These are phyloP conservation scores for Termitomyces sp. DNA, from an alignment of 768 basidiomycete genomes.

Conservation along the genomic window DNA sequence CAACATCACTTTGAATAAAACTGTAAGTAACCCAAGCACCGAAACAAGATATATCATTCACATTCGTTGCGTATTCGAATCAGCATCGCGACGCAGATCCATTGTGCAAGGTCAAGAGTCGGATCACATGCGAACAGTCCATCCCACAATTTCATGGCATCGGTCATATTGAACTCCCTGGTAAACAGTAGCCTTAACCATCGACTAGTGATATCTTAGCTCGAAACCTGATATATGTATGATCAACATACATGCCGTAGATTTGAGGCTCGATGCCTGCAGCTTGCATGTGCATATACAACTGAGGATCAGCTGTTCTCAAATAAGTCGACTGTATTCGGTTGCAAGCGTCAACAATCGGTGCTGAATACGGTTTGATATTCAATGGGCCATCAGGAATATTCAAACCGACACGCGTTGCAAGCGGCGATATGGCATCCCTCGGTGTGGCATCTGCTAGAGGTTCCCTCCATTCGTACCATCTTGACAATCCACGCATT, in stretches of 20 bases:
- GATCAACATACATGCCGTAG: slow-evolving; percentile 78
- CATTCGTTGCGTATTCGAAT: slow-evolving; percentile 87
- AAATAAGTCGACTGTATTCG: slow-evolving; percentile 72
- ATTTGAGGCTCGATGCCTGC: slow-evolving; percentile 93
- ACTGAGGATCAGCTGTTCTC: slow-evolving; percentile 70
- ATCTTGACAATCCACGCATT: slow-evolving; percentile 76
- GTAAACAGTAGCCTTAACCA: slow-evolving; percentile 94
- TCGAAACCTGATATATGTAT: not conserved
- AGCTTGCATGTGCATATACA: slow-evolving; percentile 71
- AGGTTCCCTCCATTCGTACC: slow-evolving; percentile 70
- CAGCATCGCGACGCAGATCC: slow-evolving; percentile 93
- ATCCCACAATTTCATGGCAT: slow-evolving; percentile 93
- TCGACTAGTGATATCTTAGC: slow-evolving; percentile 46
- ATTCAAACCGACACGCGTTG: slow-evolving; percentile 39
- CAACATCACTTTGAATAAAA: slow-evolving; percentile 58
- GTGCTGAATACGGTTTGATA: slow-evolving; percentile 68
- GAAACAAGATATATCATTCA: slow-evolving; percentile 24
- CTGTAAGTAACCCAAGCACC: slow-evolving; percentile 9
- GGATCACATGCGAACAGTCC: slow-evolving; percentile 88
- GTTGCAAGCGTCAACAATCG: slow-evolving; percentile 82
- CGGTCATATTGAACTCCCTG: slow-evolving; percentile 78
- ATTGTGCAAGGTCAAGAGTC: slow-evolving; percentile 70
- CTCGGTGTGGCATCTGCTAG: slow-evolving; percentile 13
- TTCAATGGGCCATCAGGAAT: slow-evolving; percentile 41
- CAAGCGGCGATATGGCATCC: slow-evolving; percentile 27